These are phyloP conservation scores for Athelia psychrophila DNA, from an alignment of 1,284 basidiomycete species.

Conservation along the genomic window DNA sequence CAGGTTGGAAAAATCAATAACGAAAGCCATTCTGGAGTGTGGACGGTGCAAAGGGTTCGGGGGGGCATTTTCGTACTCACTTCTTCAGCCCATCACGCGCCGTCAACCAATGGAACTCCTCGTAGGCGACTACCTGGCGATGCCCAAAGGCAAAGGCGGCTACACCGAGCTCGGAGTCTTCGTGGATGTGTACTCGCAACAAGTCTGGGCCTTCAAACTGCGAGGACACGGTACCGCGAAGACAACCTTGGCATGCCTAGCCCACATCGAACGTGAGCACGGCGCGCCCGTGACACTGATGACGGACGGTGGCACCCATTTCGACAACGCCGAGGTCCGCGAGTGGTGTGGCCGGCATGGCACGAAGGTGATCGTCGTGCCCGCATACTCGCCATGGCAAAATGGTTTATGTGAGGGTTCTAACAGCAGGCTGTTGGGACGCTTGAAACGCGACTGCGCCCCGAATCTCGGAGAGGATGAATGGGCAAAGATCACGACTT, in stretches of 20 bases:
- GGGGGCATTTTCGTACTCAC: conserved; percentile 18
- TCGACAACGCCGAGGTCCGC: conserved; percentile 29
- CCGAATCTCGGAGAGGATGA: conserved; percentile 28
- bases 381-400: conserved; percentile 38
- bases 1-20: conserved; percentile 24
- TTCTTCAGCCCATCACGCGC: conserved; percentile 32
- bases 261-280: conserved; percentile 20
- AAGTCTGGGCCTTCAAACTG: conserved; percentile 23
- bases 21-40: conserved; percentile 26
- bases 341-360: conserved; percentile 22
- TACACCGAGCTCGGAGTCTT: conserved; percentile 23
- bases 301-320: conserved; percentile 35
- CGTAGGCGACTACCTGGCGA: conserved; percentile 29
- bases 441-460: conserved; percentile 26
- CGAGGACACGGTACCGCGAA: conserved; percentile 20
- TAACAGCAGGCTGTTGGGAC: conserved; percentile 27
- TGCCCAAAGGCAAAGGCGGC: conserved; percentile 30
- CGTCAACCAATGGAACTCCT: conserved; percentile 32
- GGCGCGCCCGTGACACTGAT: conserved; percentile 28
- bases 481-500: conserved; percentile 7
- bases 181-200: conserved; percentile 24
- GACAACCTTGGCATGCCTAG: conserved; percentile 19
- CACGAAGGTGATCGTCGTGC: conserved; percentile 16
- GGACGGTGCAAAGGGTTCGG: conserved; percentile 25
- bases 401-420: conserved; percentile 33